Percentiles rank a stretch among this genome's conserved stretches.
Conservation (phyloP, 768 basidiomycete species). For the Kwoniella newhampshirensis region DNA sequence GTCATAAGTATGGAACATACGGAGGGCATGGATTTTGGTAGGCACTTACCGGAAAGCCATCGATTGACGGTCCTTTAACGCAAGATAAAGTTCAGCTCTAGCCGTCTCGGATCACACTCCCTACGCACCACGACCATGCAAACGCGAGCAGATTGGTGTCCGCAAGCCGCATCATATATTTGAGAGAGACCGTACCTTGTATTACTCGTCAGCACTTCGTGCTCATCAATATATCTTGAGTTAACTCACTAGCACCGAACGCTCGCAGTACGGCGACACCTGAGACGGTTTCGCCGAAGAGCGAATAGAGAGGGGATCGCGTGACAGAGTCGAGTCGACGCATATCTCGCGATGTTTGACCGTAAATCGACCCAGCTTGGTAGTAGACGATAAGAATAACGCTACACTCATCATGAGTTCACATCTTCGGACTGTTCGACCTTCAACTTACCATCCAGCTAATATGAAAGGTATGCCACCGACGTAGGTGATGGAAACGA, state of each 20-base stretch:
- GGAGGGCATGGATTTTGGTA: background rate
- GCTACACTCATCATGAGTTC: background rate
- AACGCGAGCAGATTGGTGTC: constrained; percentile 44
- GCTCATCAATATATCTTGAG: background rate
- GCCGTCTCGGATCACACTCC: constrained; percentile 50
- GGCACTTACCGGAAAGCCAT: constrained; percentile 58
- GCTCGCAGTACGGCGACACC: constrained; percentile 66
- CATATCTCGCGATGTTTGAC: constrained; percentile 72
- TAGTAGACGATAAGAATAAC: constrained; percentile 52
- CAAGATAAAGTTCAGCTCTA: constrained; percentile 3
- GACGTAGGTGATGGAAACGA: constrained; percentile 71
- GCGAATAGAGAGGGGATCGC: constrained; percentile 60
- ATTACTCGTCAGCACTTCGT: constrained; percentile 10
- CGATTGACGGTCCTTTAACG: constrained; percentile 64
- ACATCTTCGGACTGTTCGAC: background rate
- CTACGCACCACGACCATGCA: constrained; percentile 86
- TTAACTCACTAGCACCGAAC: constrained; percentile 70
- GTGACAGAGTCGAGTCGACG: constrained; percentile 57
- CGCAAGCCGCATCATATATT: constrained; percentile 41
- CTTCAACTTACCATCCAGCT: constrained; percentile 53
- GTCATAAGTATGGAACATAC: constrained; percentile 19
- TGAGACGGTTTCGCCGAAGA: constrained; percentile 60
- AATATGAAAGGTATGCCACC: constrained; percentile 75
- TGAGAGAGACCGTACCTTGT: constrained; percentile 31
- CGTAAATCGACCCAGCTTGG: constrained; percentile 61